phyloP scores from a whole-genome alignment of 2,329 filamentous ascomycete genomes.

The Aspergillus pseudoviridinutans region DNA sequence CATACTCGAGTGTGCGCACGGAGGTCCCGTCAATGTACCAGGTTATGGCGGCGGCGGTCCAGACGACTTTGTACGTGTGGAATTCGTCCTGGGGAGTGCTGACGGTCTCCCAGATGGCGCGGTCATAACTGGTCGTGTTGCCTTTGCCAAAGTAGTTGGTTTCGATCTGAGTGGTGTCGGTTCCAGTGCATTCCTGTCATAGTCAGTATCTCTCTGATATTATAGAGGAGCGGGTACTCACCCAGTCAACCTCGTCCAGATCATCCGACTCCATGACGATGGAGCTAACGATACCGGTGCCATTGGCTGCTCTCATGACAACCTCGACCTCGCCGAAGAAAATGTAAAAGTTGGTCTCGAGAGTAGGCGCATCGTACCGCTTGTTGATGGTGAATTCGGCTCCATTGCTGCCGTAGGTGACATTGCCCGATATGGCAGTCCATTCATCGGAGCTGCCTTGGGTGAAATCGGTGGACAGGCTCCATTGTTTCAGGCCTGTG shows the following conservation, averaged over 20 bases:
- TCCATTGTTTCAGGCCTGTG: slow-evolving; percentile 57
- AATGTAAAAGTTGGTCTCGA: slow-evolving; percentile 90
- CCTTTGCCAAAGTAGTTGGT: slow-evolving; percentile 98
- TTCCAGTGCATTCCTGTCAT: slow-evolving; percentile 35
- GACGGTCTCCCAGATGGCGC: slow-evolving; percentile 71
- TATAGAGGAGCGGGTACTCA: slow-evolving; percentile 61
- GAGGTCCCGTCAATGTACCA: slow-evolving; percentile 62
- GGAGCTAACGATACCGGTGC: slow-evolving; percentile 89
- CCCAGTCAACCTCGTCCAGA: slow-evolving; percentile 94
- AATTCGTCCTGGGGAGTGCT: slow-evolving; percentile 50
- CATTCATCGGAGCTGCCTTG: slow-evolving; percentile 54
- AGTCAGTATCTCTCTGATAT: slow-evolving; percentile 48
- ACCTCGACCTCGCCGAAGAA: slow-evolving; percentile 94
- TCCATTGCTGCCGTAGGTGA: slow-evolving; percentile 65
- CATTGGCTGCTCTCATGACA: slow-evolving; percentile 78
- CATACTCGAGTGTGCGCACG: slow-evolving; percentile 60
- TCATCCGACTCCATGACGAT: slow-evolving; percentile 85
- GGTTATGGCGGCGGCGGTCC: slow-evolving; percentile 59
- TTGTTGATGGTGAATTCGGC: slow-evolving; percentile 73
- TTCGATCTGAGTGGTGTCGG: slow-evolving; percentile 48
- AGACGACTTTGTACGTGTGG: slow-evolving; percentile 55
- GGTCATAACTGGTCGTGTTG: slow-evolving; percentile 71
- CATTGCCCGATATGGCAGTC: slow-evolving; percentile 62
- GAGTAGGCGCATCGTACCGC: slow-evolving; percentile 78
- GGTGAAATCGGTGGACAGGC: slow-evolving; percentile 36